Percentiles rank a stretch among this genome's conserved stretches.
Evolutionary conservation across 371 early-diverging fungal species (phyloP).

Genomic region (Actinomortierella wolfii): DNA sequence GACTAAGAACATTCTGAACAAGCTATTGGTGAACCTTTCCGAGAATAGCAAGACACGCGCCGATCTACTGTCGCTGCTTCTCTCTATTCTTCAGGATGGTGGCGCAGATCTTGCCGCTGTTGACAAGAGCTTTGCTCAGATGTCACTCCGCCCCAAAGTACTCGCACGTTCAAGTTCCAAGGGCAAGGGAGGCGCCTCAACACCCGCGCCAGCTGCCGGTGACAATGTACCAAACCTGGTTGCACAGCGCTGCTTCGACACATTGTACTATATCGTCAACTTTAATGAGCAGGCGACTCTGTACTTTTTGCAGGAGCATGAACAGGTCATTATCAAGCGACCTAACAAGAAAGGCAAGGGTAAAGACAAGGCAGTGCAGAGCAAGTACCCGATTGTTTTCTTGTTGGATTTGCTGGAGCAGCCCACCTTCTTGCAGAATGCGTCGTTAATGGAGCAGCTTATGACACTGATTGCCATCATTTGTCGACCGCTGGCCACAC

Average conservation of each 20-base stretch:
- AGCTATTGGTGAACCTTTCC: constrained; percentile 83
- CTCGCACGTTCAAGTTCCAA: constrained; percentile 18
- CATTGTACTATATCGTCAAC: constrained; percentile 73
- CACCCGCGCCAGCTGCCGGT: constrained; percentile 34
- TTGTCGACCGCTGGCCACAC: constrained; percentile 69
- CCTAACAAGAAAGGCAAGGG: constrained; percentile 71
- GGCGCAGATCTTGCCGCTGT: constrained; percentile 77
- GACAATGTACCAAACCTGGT: constrained; percentile 82
- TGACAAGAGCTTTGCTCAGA: constrained; percentile 78
- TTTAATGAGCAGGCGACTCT: constrained; percentile 68
- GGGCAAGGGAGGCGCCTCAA: constrained; percentile 38
- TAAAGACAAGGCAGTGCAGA: constrained; percentile 56
- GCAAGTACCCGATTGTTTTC: constrained; percentile 86
- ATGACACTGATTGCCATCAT: constrained; percentile 85
- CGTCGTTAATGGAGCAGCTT: constrained; percentile 83
- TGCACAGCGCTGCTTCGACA: constrained; percentile 86
- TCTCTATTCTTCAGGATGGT: constrained; percentile 87
- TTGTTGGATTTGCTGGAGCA: constrained; percentile 85
- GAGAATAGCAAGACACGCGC: constrained; percentile 88
- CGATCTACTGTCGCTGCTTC: constrained; percentile 84
- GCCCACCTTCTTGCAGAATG: constrained; percentile 76
- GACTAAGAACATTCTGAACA: constrained; percentile 70
- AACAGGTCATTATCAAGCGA: constrained; percentile 58
- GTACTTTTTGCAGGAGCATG: constrained; percentile 80
- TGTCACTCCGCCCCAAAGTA: constrained; percentile 62